These are phyloP conservation scores for Eutrema yunnanense DNA, from an alignment of 345 rosid genomes.

Conservation along the genomic window DNA sequence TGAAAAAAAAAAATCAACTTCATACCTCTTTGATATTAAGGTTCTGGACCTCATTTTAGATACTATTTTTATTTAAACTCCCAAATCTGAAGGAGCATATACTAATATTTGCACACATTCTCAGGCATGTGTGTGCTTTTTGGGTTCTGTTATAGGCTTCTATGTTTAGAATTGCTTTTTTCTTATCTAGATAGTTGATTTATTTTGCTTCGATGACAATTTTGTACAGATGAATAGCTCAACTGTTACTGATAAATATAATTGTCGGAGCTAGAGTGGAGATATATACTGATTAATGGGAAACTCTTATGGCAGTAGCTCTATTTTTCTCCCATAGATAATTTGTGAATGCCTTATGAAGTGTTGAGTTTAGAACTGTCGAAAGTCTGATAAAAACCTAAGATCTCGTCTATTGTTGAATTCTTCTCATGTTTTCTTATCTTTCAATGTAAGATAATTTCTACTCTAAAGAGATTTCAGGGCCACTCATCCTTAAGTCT, in stretches of 20 bases:
- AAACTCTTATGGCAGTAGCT: conserved; percentile 10
- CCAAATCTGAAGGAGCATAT: not conserved
- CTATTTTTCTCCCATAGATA: not conserved
- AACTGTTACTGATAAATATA: not conserved
- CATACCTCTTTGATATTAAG: conserved; percentile 1
- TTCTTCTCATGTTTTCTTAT: not conserved
- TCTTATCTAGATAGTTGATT: not conserved
- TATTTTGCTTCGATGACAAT: not conserved
- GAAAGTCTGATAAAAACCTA: not conserved
- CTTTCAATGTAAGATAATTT: not conserved
- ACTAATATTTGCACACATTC: not conserved
- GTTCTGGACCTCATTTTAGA: conserved; percentile 10
- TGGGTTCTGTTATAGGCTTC: conserved; percentile 6
- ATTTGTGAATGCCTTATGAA: not conserved
- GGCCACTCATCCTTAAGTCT: not conserved
- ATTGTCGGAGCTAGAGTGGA: not conserved
- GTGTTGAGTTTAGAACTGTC: not conserved
- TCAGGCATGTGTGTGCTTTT: not conserved
- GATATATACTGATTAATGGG: not conserved
- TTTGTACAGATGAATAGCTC: not conserved
- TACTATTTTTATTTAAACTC: not conserved
- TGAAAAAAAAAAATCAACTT: too few species aligned
- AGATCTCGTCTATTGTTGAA: not conserved
- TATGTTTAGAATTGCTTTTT: not conserved
- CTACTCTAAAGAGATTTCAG: not conserved